These are phyloP conservation scores for Torulaspora delbrueckii DNA, from an alignment of 805 yeast genomes.

Conservation along the genomic window DNA sequence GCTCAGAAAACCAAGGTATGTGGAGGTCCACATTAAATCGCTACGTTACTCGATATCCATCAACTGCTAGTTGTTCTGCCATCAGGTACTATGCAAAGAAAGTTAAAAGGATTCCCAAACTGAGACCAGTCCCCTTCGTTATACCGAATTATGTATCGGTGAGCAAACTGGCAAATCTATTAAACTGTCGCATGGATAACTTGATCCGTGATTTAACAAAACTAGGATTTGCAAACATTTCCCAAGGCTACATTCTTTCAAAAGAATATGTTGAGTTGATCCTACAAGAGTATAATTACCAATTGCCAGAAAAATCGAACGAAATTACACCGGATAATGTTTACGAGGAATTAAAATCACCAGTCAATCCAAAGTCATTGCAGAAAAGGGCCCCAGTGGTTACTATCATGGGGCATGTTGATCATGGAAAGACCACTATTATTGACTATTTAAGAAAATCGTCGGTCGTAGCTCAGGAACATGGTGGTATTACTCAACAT, in stretches of 20 bases:
- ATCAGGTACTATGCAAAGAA: slow-evolving; percentile 1
- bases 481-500: slow-evolving; percentile 97
- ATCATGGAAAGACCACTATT: slow-evolving; percentile 95
- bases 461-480: slow-evolving; percentile 75
- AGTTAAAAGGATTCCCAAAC: background rate
- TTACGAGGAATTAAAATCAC: slow-evolving; percentile 55
- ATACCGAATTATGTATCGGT: slow-evolving; percentile 79
- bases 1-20: background rate
- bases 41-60: background rate
- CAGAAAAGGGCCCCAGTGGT: slow-evolving; percentile 86
- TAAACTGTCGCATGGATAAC: slow-evolving; percentile 59
- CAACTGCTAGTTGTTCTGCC: background rate
- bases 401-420: slow-evolving; percentile 98
- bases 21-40: background rate
- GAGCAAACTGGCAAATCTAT: slow-evolving; percentile 66
- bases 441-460: slow-evolving; percentile 83
- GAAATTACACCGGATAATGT: slow-evolving; percentile 53
- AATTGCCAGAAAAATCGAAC: slow-evolving; percentile 37
- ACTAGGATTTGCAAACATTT: slow-evolving; percentile 68
- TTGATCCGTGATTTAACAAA: slow-evolving; percentile 53
- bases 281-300: slow-evolving; percentile 84
- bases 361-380: slow-evolving; percentile 43
- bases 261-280: slow-evolving; percentile 79
- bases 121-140: slow-evolving; percentile 23
- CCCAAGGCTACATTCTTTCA: slow-evolving; percentile 74